Percentiles rank a stretch among this genome's conserved stretches.
phyloP scores from a whole-genome alignment of 2,329 filamentous ascomycete genomes.

The Sphaerulina musiva region DNA sequence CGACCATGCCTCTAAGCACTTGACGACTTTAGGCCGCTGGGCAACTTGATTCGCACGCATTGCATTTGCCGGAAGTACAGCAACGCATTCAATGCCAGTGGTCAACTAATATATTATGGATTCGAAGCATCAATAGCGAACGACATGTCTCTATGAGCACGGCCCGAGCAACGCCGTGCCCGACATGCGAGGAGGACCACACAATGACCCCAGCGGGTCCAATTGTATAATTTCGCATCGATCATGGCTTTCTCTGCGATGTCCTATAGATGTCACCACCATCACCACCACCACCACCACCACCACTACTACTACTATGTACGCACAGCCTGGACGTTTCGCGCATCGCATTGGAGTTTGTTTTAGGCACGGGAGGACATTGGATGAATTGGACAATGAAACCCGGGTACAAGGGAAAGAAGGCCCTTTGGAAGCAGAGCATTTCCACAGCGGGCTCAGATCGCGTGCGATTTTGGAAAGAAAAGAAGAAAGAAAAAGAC shows the following conservation, averaged over 20 bases:
- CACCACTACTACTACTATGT: background rate
- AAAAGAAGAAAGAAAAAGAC: background rate
- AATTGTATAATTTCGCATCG: background rate
- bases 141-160: background rate
- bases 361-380: background rate
- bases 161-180: background rate
- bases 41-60: background rate
- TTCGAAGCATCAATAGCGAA: background rate
- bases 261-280: background rate
- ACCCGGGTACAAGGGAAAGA: background rate
- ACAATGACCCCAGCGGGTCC: background rate
- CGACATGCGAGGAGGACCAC: background rate
- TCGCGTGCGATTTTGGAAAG: background rate
- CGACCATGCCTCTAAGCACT: conserved; percentile 10
- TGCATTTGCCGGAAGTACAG: background rate
- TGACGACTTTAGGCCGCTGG: conserved; percentile 1
- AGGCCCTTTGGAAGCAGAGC: background rate
- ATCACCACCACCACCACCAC: background rate
- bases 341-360: background rate
- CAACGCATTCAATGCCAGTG: background rate
- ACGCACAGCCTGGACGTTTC: background rate
- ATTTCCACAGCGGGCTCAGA: background rate
- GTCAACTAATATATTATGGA: background rate
- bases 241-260: background rate
- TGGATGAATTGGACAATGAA: background rate